Evolutionary conservation across 2,329 filamentous ascomycete species (phyloP).

Genomic region (Fusarium mexicanum): DNA sequence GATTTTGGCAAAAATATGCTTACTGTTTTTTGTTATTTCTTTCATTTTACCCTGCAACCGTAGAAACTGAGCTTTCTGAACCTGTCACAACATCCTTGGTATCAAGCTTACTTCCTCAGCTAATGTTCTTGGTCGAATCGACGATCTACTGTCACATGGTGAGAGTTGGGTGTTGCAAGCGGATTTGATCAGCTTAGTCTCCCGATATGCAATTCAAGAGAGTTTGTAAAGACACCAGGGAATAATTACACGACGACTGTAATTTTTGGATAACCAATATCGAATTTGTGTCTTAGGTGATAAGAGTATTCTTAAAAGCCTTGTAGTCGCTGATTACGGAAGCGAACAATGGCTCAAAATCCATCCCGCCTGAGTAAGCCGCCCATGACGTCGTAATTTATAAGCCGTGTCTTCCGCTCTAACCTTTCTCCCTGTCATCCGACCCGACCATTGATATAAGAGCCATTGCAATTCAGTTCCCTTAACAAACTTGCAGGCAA

Average conservation of each 20-base stretch:
- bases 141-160: neutral
- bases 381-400: neutral
- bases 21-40: neutral
- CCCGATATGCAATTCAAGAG: too few relatives aligned
- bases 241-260: neutral
- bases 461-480: fast-evolving
- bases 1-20: neutral
- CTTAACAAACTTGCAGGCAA: fast-evolving
- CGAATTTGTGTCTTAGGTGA: fast-evolving
- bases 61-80: too few relatives aligned
- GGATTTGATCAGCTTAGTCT: too few relatives aligned
- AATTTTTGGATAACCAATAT: fast-evolving
- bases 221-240: fast-evolving
- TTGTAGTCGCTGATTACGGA: fast-evolving
- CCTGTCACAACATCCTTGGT: neutral
- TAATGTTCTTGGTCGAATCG: too few relatives aligned
- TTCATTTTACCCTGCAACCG: neutral
- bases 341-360: too few relatives aligned
- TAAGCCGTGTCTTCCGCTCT: neutral
- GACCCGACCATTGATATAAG: neutral
- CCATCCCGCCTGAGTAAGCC: neutral
- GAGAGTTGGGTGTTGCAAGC: too few relatives aligned
- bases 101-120: neutral
- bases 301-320: fast-evolving
- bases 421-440: neutral